Percentiles rank a stretch among this genome's conserved stretches.
Evolutionary conservation across 768 basidiomycete genomes (phyloP).

Genomic region (Suillus subaureus): DNA sequence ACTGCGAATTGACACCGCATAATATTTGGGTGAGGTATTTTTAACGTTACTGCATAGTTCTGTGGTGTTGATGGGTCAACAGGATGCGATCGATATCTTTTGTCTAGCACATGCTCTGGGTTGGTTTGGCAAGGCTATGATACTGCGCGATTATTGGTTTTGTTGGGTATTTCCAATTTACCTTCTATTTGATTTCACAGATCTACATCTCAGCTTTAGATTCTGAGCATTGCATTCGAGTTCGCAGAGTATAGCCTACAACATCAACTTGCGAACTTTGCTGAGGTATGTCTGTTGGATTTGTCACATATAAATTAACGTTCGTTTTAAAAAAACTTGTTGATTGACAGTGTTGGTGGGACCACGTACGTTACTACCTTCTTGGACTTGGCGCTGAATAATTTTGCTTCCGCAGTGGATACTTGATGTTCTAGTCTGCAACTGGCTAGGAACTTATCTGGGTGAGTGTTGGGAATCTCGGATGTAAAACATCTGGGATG

Average conservation of each 20-base stretch:
- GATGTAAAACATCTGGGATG: slow-evolving; percentile 12
- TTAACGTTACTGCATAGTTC: not conserved
- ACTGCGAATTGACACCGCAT: slow-evolving; percentile 63
- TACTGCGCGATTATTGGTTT: slow-evolving; percentile 91
- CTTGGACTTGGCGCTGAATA: slow-evolving; percentile 17
- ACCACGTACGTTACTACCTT: slow-evolving; percentile 61
- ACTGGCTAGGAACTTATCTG: slow-evolving; percentile 85
- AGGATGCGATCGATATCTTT: slow-evolving; percentile 86
- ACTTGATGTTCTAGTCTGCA: slow-evolving; percentile 83
- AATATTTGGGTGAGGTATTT: slow-evolving; percentile 64
- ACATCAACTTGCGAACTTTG: slow-evolving; percentile 87
- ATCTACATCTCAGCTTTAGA: slow-evolving; percentile 45
- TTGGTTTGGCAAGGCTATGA: slow-evolving; percentile 92
- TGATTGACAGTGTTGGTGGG: slow-evolving; percentile 81
- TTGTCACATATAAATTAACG: slow-evolving; percentile 18
- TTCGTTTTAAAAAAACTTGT: slow-evolving; percentile 10
- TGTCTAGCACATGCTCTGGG: slow-evolving; percentile 84
- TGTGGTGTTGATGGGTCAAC: not conserved
- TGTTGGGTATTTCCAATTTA: slow-evolving; percentile 66
- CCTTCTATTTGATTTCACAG: slow-evolving; percentile 8
- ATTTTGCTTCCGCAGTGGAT: slow-evolving; percentile 61
- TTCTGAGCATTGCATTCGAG: slow-evolving; percentile 85
- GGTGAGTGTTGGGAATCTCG: slow-evolving; percentile 44
- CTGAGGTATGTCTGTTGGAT: slow-evolving; percentile 58
- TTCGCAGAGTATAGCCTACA: slow-evolving; percentile 87